Base-by-base conservation (phyloP, 2,329 filamentous ascomycete species). In the Ascochyta rabiei region DNA sequence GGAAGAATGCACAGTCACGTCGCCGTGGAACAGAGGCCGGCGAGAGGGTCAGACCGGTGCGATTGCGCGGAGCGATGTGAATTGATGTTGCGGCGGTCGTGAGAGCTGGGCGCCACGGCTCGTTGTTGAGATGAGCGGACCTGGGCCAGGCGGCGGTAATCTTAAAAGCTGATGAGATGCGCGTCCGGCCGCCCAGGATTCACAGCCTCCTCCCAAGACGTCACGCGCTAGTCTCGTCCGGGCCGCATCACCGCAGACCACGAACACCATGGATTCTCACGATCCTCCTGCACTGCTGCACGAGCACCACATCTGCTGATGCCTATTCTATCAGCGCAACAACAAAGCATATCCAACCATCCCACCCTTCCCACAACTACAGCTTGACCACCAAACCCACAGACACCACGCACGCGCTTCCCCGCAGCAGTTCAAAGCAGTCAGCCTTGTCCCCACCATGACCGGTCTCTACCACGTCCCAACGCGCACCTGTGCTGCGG, bases 1-100 rank as follows among this genome's bases (percentile, higher is more conserved):
- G 66, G 67, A 66, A 66, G 58, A 48, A 42, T 49, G 59, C 53
- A 57, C 60, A 57, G 53, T 59, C 46, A 41, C 57, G 51, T 53
- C 40, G 48, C 57, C 48, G 26, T 18, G 47, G n/a, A 9, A 4
- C 26, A 31, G 9, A n/a, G 18, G 19, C 26, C 30, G 6, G 12
- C 31, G 39, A 24, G 12, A 33, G 12, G 12, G 10, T 12, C 13
- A 1, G 28, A n/a, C n/a, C 28, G 28, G 3, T 35, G 39, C 35
- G 12, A 33, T 43, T 24, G n/a, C 15, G 26, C 15, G 3, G 30
- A 49, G 49, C 35, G 46, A 56, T 53, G 39, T 37, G 26, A 50
- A 41, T 53, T 37, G 43, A 50, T 46, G 42, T 43, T 53, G 45
- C 48, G 49, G 58, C 48, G 31, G 51, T 50, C 47, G 30, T 31